Evolutionary conservation across 2,329 filamentous ascomycete species (phyloP).

Genomic region (Fonsecaea monophora): DNA sequence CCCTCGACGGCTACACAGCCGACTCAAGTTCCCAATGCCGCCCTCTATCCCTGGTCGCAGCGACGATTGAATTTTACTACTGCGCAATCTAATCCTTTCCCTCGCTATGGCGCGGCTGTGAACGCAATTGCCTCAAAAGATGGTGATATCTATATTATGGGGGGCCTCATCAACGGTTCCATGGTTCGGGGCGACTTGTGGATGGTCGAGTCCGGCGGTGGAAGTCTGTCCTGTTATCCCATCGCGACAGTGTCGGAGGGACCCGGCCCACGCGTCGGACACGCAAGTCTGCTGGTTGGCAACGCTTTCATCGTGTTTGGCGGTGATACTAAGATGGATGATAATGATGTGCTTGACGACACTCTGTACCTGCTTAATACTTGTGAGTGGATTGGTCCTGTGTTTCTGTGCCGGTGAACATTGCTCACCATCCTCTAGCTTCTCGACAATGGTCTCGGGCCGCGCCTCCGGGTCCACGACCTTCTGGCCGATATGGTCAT

Average conservation of each 20-base stretch:
- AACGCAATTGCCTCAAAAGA: conserved; percentile 94
- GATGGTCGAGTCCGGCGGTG: conserved; percentile 89
- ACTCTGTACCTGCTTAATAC: conserved; percentile 97
- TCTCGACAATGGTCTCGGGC: conserved; percentile 98
- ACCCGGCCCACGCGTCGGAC: conserved; percentile 91
- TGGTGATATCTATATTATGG: conserved; percentile 97
- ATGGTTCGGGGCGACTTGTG: conserved; percentile 97
- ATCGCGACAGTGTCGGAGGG: conserved; percentile 91
- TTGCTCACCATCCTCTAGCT: conserved; percentile 62
- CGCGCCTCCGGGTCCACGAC: conserved; percentile 82
- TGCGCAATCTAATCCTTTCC: conserved; percentile 84
- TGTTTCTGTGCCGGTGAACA: conserved; percentile 12
- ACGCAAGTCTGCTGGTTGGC: conserved; percentile 90
- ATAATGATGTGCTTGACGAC: conserved; percentile 88
- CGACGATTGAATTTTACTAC: conserved; percentile 84
- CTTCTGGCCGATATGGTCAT: conserved; percentile 91
- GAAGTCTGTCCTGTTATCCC: conserved; percentile 87
- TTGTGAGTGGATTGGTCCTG: conserved; percentile 66
- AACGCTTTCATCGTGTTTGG: conserved; percentile 99
- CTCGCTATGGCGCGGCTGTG: conserved; percentile 94
- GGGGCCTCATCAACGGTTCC: conserved; percentile 90
- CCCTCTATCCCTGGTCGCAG: conserved; percentile 95
- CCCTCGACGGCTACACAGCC: conserved; percentile 43
- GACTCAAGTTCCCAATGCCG: conserved; percentile 70
- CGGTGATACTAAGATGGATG: conserved; percentile 96